Conservation (phyloP, 208 protist genomes). For the Acanthamoeba castellanii region DNA sequence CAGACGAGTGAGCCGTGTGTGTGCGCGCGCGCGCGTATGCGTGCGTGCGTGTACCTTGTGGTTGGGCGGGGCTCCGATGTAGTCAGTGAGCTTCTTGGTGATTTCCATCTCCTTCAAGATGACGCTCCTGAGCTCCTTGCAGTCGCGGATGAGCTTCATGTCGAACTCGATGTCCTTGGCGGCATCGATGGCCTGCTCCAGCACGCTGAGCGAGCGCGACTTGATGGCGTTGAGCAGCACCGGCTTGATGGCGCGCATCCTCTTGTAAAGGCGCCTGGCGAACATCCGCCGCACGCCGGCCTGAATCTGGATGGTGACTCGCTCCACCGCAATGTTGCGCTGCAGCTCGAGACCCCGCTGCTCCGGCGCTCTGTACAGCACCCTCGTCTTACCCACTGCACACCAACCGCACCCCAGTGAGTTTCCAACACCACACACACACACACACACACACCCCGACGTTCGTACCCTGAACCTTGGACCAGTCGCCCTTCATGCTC, state of each 20-base stretch:
- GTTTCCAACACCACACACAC: too few species aligned
- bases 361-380: constrained; percentile 38
- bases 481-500: constrained; percentile 46
- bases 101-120: constrained; percentile 63
- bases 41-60: not conserved
- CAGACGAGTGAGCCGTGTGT: not conserved
- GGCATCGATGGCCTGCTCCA: not conserved
- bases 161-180: constrained; percentile 65
- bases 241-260: constrained; percentile 34
- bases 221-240: constrained; percentile 37
- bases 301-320: constrained; percentile 40
- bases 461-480: not conserved
- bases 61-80: not conserved
- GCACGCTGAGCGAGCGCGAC: not conserved
- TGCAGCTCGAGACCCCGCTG: constrained; percentile 24
- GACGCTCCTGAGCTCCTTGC: constrained; percentile 28
- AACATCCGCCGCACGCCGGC: constrained; percentile 20
- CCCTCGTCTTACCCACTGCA: constrained; percentile 42
- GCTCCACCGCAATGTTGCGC: constrained; percentile 51
- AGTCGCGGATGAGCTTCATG: constrained; percentile 54
- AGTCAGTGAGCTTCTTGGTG: constrained; percentile 38
- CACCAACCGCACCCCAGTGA: too few species aligned
- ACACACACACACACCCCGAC: too few species aligned
- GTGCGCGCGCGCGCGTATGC: too few species aligned
- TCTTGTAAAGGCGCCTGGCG: not conserved